A percentile compares a stretch with the other conserved stretches of the same genome.
These are phyloP conservation scores for Phytophthora sojae DNA, from an alignment of 352 stramenopile species.

Conservation along the genomic window DNA sequence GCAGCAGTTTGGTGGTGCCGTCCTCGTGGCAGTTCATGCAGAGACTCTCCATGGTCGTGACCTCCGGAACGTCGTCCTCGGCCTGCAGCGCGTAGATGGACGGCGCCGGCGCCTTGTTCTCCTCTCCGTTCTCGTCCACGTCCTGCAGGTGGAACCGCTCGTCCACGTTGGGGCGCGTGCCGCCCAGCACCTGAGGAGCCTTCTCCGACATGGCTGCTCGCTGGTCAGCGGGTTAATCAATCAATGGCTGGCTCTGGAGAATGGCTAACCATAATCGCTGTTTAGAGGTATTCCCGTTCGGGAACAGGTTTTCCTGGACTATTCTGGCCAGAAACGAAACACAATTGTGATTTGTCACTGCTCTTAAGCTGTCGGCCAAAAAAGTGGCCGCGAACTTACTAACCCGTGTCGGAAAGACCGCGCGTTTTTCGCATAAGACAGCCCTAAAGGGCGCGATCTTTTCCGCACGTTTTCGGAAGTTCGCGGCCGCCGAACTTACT, in stretches of 20 bases:
- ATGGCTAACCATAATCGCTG: background rate
- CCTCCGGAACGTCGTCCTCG: conserved; percentile 65
- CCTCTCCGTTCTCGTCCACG: conserved; percentile 27
- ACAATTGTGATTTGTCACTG: too few relatives aligned
- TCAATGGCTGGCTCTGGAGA: conserved; percentile 22
- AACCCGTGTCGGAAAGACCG: too few relatives aligned
- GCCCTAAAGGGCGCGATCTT: too few relatives aligned
- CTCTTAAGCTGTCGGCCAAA: too few relatives aligned
- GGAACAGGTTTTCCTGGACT: background rate
- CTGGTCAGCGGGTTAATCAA: conserved; percentile 13
- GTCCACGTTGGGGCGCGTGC: conserved; percentile 65
- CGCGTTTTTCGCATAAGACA: too few relatives aligned
- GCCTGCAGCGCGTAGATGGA: conserved; percentile 51
- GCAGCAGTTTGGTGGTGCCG: conserved; percentile 89
- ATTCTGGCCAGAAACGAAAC: background rate
- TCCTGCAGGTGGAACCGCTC: conserved; percentile 57
- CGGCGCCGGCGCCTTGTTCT: conserved; percentile 25
- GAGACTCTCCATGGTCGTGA: conserved; percentile 79
- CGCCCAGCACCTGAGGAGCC: conserved; percentile 60
- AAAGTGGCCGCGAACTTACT: too few relatives aligned
- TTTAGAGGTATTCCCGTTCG: background rate
- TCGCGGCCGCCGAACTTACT: too few relatives aligned
- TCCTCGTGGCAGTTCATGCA: conserved; percentile 92
- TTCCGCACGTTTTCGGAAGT: too few relatives aligned
- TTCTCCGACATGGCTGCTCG: conserved; percentile 61